Conservation (phyloP, 1,139 yeast genomes). For the Zygosaccharomyces sapae region DNA sequence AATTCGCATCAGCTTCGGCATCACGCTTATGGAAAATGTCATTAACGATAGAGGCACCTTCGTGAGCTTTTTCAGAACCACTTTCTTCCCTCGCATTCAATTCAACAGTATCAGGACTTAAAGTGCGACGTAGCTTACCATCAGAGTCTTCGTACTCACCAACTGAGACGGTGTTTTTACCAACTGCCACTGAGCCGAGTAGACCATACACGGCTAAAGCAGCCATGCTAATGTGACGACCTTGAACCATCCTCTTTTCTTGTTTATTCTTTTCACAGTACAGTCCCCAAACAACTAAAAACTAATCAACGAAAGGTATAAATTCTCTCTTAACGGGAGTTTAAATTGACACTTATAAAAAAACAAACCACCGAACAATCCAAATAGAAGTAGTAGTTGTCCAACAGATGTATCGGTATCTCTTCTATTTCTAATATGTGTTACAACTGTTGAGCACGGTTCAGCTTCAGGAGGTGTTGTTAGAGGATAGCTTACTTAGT, state of each 20-base stretch:
- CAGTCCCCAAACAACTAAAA: not conserved
- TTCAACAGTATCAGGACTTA: constrained; percentile 4
- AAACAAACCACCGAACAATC: not conserved
- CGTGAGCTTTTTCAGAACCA: constrained; percentile 4
- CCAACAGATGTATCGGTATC: no score
- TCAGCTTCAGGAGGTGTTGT: not conserved
- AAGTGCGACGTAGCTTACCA: constrained; percentile 11
- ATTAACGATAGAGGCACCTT: not conserved
- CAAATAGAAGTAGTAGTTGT: not conserved
- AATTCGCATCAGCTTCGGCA: not conserved
- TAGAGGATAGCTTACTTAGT: not conserved
- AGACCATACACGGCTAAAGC: constrained; percentile 7
- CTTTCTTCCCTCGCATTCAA: not conserved
- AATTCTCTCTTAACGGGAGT: not conserved
- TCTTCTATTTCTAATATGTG: not conserved
- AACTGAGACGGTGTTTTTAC: constrained; percentile 13
- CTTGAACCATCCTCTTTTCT: not conserved
- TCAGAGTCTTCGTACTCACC: constrained; percentile 11
- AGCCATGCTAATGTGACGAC: constrained; percentile 5
- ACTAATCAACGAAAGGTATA: not conserved
- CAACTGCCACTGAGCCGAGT: constrained; percentile 4
- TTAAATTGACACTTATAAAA: no score
- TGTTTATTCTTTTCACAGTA: not conserved
- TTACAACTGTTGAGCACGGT: not conserved
- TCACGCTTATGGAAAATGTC: constrained; percentile 5